Percentiles rank a stretch among this genome's conserved stretches.
Evolutionary conservation across 352 stramenopile genomes (phyloP).

Genomic region (Globisporangium sylvaticum): DNA sequence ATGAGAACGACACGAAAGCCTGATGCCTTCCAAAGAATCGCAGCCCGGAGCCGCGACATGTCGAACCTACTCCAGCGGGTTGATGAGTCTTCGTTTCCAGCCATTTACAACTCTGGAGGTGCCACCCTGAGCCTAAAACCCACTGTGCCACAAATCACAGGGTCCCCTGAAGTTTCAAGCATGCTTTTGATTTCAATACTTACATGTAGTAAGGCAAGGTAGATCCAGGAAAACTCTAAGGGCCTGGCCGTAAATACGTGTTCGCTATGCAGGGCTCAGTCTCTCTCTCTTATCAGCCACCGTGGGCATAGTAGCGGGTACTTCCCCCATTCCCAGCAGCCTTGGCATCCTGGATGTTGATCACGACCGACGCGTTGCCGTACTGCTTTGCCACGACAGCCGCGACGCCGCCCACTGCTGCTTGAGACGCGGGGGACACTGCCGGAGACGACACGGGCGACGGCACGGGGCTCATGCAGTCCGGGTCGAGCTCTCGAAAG

Average conservation of each 20-base stretch:
- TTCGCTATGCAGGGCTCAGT: neutral
- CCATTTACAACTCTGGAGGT: neutral
- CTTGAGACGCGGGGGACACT: neutral
- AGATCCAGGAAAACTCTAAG: neutral
- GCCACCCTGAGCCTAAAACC: neutral
- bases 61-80: neutral
- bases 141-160: neutral
- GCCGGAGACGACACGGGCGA: conserved; percentile 1
- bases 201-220: neutral
- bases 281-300: neutral
- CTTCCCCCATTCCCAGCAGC: neutral
- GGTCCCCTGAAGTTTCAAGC: too few species aligned
- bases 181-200: neutral
- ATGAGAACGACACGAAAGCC: neutral
- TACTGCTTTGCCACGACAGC: conserved; percentile 6
- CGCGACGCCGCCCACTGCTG: neutral
- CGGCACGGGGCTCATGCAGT: neutral
- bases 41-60: neutral
- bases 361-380: conserved; percentile 2
- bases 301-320: neutral
- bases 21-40: neutral
- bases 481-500: conserved; percentile 9
- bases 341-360: conserved; percentile 16
- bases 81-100: neutral
- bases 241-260: neutral